phyloP scores from a whole-genome alignment of 257 asterid species.

The Marsdenia floribunda region DNA sequence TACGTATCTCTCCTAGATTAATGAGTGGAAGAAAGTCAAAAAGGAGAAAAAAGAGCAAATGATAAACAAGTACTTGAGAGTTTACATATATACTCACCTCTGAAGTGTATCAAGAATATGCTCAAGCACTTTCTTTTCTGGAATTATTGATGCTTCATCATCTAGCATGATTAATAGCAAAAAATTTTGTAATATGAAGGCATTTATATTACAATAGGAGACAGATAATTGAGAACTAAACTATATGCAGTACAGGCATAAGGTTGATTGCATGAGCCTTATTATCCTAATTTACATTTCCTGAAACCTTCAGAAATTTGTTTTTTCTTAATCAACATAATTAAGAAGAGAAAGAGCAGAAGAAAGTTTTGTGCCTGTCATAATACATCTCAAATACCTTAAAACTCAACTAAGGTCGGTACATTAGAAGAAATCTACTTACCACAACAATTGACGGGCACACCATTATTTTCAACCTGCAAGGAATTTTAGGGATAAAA shows the following conservation, averaged over 20 bases:
- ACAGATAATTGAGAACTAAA: background rate
- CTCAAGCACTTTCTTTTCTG: conserved; percentile 60
- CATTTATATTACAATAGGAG: background rate
- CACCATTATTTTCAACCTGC: conserved; percentile 41
- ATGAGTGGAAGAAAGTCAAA: background rate
- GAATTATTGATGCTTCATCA: conserved; percentile 39
- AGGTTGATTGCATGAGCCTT: background rate
- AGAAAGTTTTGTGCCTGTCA: background rate
- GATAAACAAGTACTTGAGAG: background rate
- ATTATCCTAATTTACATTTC: background rate
- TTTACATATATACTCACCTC: conserved; percentile 33
- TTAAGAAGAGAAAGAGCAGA: background rate
- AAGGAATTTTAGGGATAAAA: background rate
- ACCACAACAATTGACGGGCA: conserved; percentile 25
- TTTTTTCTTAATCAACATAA: background rate
- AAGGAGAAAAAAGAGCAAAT: background rate
- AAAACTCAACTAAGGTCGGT: background rate
- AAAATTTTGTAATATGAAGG: background rate
- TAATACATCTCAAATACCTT: background rate
- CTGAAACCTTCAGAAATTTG: background rate
- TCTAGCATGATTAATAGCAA: conserved; percentile 9
- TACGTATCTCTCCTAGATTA: conserved; percentile 59
- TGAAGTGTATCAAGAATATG: conserved; percentile 70
- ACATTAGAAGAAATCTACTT: background rate
- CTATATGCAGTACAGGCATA: background rate